Evolutionary conservation across 345 rosid species (phyloP).

Genomic region (Aethionema arabicum): DNA sequence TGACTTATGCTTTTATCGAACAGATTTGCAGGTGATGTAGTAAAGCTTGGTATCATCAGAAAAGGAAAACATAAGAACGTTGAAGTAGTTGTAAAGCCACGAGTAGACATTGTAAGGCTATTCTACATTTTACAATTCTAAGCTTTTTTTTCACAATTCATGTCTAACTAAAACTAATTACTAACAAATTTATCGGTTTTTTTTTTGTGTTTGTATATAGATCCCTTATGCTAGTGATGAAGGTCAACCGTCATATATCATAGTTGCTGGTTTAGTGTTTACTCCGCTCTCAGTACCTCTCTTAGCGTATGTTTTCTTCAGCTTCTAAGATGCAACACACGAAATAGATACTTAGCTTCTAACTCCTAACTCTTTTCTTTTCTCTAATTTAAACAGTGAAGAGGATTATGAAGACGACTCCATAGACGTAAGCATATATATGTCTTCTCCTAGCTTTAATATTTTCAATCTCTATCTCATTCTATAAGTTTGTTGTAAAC

Average conservation of each 20-base stretch:
- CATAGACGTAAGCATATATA: constrained; percentile 70
- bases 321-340: constrained; percentile 13
- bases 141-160: background rate
- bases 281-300: constrained; percentile 95
- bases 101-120: constrained; percentile 81
- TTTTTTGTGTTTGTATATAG: constrained; percentile 40
- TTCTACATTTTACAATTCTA: constrained; percentile 22
- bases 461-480: background rate
- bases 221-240: constrained; percentile 89
- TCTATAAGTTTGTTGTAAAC: constrained; percentile 26
- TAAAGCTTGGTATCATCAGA: constrained; percentile 83
- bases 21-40: constrained; percentile 91
- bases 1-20: constrained; percentile 22
- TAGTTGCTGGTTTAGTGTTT: constrained; percentile 95
- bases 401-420: constrained; percentile 79
- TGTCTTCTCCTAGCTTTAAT: background rate
- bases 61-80: constrained; percentile 60
- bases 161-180: constrained; percentile 20
- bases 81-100: constrained; percentile 68
- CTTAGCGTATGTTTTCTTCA: constrained; percentile 64
- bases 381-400: constrained; percentile 49
- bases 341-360: constrained; percentile 10
- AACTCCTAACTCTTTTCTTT: constrained; percentile 9
- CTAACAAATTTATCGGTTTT: constrained; percentile 12
- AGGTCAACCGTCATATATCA: constrained; percentile 87